Evolutionary conservation across 2,329 filamentous ascomycete genomes (phyloP).

Genomic region (Penicillium hesseltinei): DNA sequence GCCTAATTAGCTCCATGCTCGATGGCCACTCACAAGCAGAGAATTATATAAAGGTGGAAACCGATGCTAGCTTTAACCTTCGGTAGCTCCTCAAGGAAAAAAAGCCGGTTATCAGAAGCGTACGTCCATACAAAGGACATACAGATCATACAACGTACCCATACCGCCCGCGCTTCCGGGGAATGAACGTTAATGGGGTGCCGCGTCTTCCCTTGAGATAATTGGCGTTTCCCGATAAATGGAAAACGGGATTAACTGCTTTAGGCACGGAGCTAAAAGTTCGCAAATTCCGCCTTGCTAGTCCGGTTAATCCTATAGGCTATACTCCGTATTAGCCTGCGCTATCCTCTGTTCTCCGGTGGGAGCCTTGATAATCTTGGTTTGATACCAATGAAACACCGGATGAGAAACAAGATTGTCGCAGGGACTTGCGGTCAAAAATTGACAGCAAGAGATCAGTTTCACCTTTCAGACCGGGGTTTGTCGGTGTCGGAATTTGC

Average conservation of each 20-base stretch:
- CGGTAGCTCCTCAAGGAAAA: not conserved
- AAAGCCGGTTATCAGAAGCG: not conserved
- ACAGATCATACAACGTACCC: too few species aligned
- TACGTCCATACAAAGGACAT: not conserved
- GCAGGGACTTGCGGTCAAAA: not conserved
- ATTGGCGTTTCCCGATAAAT: not conserved
- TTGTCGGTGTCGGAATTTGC: not conserved
- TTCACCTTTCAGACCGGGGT: not conserved
- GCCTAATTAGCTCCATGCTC: not conserved
- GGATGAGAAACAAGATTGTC: not conserved
- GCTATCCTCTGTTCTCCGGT: not conserved
- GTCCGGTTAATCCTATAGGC: not conserved
- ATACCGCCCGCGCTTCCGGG: not conserved
- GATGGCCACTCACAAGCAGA: conserved; percentile 1
- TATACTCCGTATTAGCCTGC: not conserved
- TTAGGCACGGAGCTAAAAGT: not conserved
- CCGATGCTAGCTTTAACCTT: not conserved
- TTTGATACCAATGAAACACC: not conserved
- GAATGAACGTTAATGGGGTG: not conserved
- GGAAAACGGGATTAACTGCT: not conserved
- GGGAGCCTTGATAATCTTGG: not conserved
- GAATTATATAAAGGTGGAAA: not conserved
- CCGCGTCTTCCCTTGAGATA: not conserved
- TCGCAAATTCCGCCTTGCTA: not conserved
- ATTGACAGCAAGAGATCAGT: not conserved